Conservation (phyloP, 192 early-diverging fungal species). For the Martensiomyces pterosporus region DNA sequence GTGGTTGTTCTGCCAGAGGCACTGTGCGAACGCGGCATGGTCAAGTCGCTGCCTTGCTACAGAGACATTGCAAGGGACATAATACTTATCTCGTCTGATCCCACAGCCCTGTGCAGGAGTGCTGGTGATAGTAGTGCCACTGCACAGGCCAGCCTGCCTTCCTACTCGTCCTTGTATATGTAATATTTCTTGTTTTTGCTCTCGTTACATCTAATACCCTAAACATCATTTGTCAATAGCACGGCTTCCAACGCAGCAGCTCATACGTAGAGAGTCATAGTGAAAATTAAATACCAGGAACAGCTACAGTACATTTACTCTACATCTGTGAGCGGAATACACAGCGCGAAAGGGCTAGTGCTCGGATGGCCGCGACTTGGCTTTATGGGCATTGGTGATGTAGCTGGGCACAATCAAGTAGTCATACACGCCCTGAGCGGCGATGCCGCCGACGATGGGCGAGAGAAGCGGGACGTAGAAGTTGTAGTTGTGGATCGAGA, state of each 20-base stretch:
- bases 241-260: no score
- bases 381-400: background rate
- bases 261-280: background rate
- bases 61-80: slow-evolving; percentile 21
- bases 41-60: slow-evolving; percentile 29
- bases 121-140: no score
- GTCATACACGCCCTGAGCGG: background rate
- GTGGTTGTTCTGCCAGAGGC: slow-evolving; percentile 38
- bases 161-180: no score
- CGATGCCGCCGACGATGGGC: slow-evolving; percentile 48
- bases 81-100: no score
- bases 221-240: no score
- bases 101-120: no score
- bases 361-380: background rate
- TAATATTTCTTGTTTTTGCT: no score
- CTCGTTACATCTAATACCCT: no score
- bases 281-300: background rate
- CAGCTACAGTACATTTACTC: no score
- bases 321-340: no score
- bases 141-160: no score
- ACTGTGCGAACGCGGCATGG: slow-evolving; percentile 5
- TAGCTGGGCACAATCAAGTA: background rate
- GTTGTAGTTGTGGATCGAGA: slow-evolving; percentile 51
- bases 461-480: slow-evolving; percentile 57
- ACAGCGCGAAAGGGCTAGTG: background rate